Evolutionary conservation across 257 asterid species (phyloP), one percentile per base, ranked within the genome.

Genomic region (Fraxinus anomala): DNA sequence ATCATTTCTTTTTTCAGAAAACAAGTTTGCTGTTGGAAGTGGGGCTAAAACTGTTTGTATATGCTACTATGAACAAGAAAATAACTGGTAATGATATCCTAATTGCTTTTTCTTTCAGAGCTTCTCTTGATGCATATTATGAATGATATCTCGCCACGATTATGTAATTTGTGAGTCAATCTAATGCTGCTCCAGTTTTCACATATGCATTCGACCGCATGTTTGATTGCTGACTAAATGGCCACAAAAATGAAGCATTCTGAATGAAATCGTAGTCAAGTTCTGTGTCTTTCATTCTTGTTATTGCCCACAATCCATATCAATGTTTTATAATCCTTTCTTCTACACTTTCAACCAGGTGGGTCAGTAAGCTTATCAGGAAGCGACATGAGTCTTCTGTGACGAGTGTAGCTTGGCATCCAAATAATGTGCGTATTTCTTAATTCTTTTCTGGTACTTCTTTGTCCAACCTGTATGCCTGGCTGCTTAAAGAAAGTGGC

Each of bases 1-100:
- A 34, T 36, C 16, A 30, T 37, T 74, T 81, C 80, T 51, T 74
- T 33, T 81, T 83, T 73, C 91, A 96, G 99, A 93, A 82, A 96
- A 96, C 89, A 96, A 96, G 89, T 96, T 96, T 85, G 98, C 98
- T 77, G 99, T 96, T 83, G 99, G 99, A 88, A 96, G 99, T 86
- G 99, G 99, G 79, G 99, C 99, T 79, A 96, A 93, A 89, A 93
- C 98, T 87, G 98, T 96, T 78, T 96, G 99, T 78, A 78, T 96
- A 84, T 96, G 99, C 92, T 96, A 96, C 91, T 96, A 96, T 63
- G 98, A 96, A 88, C 98, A 93, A 88, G 99, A 96, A 84, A 96
- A 96, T 85, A 93, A 96, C 89, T 96, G 97, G 99, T 93, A 91
- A 82, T 12, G 79, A 79, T 74, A 80, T 78, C 73, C 51, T 78